These are phyloP conservation scores for Curvularia sp. DNA, from an alignment of 2,329 filamentous ascomycete species.

Conservation along the genomic window DNA sequence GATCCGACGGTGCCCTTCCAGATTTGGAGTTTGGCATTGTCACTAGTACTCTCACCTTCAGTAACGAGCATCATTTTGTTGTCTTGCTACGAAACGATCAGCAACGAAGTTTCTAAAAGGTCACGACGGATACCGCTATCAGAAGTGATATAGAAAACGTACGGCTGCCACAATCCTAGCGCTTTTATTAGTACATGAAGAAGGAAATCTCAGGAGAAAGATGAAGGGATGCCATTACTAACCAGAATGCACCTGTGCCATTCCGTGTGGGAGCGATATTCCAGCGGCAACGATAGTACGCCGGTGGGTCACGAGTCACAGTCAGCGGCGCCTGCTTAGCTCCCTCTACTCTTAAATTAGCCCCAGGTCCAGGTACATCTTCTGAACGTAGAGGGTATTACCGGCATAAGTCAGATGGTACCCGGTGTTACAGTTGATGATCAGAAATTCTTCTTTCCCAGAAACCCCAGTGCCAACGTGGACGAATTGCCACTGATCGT, in stretches of 20 bases:
- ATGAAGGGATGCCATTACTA: neutral
- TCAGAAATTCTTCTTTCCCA: neutral
- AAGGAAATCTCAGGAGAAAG: neutral
- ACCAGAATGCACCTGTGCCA: neutral
- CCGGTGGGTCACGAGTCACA: neutral
- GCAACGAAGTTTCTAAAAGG: neutral
- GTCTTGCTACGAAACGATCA: neutral
- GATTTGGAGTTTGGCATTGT: neutral
- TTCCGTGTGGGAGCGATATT: conserved; percentile 1
- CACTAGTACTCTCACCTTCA: neutral
- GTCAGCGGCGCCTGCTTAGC: neutral
- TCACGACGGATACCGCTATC: neutral
- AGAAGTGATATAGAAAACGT: neutral
- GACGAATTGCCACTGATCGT: neutral
- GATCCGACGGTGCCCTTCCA: neutral
- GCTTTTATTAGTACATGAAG: neutral
- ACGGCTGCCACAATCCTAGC: neutral
- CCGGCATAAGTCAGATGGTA: neutral
- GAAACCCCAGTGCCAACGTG: neutral
- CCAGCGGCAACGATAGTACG: neutral
- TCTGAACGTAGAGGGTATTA: neutral
- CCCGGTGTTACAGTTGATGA: neutral
- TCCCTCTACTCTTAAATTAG: neutral
- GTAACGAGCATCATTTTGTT: neutral
- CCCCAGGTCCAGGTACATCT: neutral